phyloP scores from a whole-genome alignment of 441 rosid genomes.

The Gossypium gossypioides region DNA sequence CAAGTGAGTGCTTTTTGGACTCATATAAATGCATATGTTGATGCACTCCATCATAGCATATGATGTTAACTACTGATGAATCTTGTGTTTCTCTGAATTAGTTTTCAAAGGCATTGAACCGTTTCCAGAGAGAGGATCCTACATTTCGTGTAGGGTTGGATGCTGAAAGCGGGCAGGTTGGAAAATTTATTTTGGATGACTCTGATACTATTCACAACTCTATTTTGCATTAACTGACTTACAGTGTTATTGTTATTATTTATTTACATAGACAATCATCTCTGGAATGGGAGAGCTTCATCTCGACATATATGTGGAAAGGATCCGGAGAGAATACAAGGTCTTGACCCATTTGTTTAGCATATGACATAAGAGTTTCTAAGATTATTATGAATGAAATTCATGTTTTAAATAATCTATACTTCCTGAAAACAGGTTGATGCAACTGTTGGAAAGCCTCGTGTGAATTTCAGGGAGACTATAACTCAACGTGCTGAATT shows the following conservation, averaged over 20 bases:
- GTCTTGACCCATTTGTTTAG: constrained; percentile 24
- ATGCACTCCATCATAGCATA: neutral
- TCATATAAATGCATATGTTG: neutral
- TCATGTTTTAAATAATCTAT: neutral
- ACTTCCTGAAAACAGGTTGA: constrained; percentile 51
- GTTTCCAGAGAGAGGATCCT: constrained; percentile 93
- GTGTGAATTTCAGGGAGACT: constrained; percentile 92
- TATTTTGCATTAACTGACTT: constrained; percentile 1
- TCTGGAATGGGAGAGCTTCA: constrained; percentile 99
- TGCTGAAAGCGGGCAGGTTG: constrained; percentile 93
- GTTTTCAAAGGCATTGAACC: constrained; percentile 96
- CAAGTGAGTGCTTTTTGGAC: constrained; percentile 47
- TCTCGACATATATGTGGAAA: constrained; percentile 87
- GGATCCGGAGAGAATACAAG: constrained; percentile 91
- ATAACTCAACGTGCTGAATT: constrained; percentile 78
- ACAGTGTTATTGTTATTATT: neutral
- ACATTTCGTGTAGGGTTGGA: constrained; percentile 97
- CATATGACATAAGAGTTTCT: neutral
- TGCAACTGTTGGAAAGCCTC: constrained; percentile 95
- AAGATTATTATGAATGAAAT: neutral
- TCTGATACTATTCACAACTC: neutral
- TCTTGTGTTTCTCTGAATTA: constrained; percentile 18
- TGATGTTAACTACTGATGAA: constrained; percentile 1
- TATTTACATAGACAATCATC: constrained; percentile 65
- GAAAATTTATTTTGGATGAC: constrained; percentile 1